These are phyloP conservation scores for Aspergillus quadricinctus DNA, from an alignment of 2,329 filamentous ascomycete genomes.

Conservation along the genomic window DNA sequence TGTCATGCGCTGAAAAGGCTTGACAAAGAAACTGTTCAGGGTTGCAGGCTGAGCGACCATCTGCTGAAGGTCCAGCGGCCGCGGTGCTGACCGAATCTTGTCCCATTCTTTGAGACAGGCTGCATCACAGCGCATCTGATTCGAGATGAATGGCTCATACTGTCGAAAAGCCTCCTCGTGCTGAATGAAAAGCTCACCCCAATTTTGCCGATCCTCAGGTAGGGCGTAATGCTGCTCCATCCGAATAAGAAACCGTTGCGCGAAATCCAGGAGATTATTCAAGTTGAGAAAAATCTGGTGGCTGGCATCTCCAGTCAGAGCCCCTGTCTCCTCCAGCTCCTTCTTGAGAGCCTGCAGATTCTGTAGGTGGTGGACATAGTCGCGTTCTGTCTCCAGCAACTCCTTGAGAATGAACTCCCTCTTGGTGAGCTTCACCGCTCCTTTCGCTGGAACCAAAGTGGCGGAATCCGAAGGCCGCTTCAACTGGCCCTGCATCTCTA, in stretches of 20 bases:
- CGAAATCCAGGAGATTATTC: constrained; percentile 90
- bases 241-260: constrained; percentile 88
- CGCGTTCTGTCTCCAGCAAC: constrained; percentile 88
- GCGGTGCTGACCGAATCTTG: constrained; percentile 67
- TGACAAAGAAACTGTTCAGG: constrained; percentile 85
- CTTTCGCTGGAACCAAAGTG: constrained; percentile 43
- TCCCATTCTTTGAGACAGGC: constrained; percentile 82
- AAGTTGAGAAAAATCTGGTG: constrained; percentile 97
- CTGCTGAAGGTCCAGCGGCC: constrained; percentile 62
- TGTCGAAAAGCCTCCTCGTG: constrained; percentile 86
- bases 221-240: constrained; percentile 93
- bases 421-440: constrained; percentile 58
- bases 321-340: constrained; percentile 78
- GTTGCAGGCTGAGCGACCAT: constrained; percentile 86
- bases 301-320: constrained; percentile 81
- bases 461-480: constrained; percentile 53
- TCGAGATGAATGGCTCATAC: constrained; percentile 96
- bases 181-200: constrained; percentile 84
- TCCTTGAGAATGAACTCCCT: constrained; percentile 89
- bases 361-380: constrained; percentile 96
- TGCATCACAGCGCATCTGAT: constrained; percentile 84
- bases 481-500: constrained; percentile 74
- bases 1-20: constrained; percentile 91
- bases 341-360: constrained; percentile 91
- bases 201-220: constrained; percentile 72